phyloP scores from a whole-genome alignment of 148 eudicot species.

The Pharnaceum exiguum region DNA sequence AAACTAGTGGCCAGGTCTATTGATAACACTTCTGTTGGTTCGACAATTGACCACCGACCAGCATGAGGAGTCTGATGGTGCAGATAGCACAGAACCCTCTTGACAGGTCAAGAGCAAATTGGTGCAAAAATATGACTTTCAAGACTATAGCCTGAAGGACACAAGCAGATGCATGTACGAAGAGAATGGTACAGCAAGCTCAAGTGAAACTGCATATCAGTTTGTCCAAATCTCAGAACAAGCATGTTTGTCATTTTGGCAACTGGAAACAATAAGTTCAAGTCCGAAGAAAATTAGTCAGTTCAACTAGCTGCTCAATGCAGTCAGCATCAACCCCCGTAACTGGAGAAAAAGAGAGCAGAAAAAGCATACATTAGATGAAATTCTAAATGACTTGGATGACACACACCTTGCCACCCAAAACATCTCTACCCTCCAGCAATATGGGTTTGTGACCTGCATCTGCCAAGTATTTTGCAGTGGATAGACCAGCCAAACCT shows the following conservation, averaged over 20 bases:
- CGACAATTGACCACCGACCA: too few species aligned
- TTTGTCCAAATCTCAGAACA: too few species aligned
- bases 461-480: slow-evolving; percentile 96
- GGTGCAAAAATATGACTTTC: not conserved
- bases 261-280: too few species aligned
- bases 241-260: too few species aligned
- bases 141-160: not conserved
- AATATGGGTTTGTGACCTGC: slow-evolving; percentile 95
- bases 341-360: not conserved
- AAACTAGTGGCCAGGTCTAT: too few species aligned
- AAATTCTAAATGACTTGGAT: slow-evolving; percentile 8
- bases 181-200: not conserved
- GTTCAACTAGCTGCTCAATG: too few species aligned
- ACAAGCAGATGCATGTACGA: not conserved
- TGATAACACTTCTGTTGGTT: too few species aligned
- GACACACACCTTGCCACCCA: slow-evolving; percentile 86
- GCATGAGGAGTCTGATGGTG: too few species aligned
- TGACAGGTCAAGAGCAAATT: not conserved
- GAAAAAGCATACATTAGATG: not conserved
- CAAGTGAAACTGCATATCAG: not conserved
- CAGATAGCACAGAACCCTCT: too few species aligned
- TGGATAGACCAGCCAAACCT: slow-evolving; percentile 98
- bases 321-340: too few species aligned
- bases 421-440: slow-evolving; percentile 87
- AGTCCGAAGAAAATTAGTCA: too few species aligned